Conservation (phyloP, 495 filamentous ascomycete genomes). For the Cryomyces minteri region DNA sequence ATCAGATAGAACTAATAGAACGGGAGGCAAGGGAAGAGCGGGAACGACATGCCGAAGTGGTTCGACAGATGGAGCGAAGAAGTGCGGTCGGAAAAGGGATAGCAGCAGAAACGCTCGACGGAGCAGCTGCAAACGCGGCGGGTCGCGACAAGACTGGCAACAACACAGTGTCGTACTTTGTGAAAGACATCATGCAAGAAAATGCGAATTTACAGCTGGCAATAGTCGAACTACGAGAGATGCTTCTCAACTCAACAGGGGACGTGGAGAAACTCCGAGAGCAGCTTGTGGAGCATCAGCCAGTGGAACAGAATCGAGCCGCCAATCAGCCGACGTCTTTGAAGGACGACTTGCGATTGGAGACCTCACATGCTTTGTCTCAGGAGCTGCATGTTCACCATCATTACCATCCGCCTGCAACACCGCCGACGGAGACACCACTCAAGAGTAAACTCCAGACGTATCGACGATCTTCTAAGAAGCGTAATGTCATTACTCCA, state of each 20-base stretch:
- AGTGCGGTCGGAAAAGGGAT: too few relatives aligned
- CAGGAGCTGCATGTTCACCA: constrained; percentile 82
- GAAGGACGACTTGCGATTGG: constrained; percentile 41
- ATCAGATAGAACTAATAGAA: constrained; percentile 80
- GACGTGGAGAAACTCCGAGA: constrained; percentile 77
- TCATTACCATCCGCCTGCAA: constrained; percentile 57
- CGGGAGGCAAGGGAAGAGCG: constrained; percentile 67
- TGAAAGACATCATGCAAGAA: constrained; percentile 87
- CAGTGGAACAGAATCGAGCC: constrained; percentile 23
- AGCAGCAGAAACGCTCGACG: constrained; percentile 35
- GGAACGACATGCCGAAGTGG: constrained; percentile 61
- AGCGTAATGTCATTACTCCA: constrained; percentile 43
- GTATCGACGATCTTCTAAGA: constrained; percentile 48
- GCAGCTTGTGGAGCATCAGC: constrained; percentile 66
- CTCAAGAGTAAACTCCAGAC: constrained; percentile 28
- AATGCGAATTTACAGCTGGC: constrained; percentile 85
- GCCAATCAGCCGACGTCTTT: constrained; percentile 26
- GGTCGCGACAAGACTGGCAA: constrained; percentile 28
- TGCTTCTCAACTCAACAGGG: constrained; percentile 84
- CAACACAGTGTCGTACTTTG: constrained; percentile 74
- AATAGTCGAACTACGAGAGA: constrained; percentile 78
- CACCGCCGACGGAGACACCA: constrained; percentile 4
- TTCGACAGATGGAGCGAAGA: constrained; percentile 39
- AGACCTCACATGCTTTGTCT: constrained; percentile 21
- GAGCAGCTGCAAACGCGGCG: constrained; percentile 20